phyloP scores from a whole-genome alignment of 2,329 filamentous ascomycete genomes.

The Ophiocordyceps camponoti-leonardi region DNA sequence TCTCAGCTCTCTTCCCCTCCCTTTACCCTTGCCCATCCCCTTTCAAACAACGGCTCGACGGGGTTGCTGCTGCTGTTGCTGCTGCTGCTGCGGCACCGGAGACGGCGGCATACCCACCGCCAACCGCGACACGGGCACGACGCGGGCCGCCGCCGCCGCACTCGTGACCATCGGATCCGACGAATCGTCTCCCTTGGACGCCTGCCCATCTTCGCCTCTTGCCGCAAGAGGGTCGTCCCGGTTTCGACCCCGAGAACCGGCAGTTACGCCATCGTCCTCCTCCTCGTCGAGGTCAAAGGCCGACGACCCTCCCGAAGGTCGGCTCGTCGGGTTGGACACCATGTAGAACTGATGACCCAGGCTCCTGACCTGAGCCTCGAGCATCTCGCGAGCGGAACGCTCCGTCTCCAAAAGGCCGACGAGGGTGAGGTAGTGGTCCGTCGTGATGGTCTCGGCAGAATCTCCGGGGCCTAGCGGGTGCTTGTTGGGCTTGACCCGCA shows the following conservation, averaged over 20 bases:
- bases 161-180: slow-evolving; percentile 17
- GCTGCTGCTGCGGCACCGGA: slow-evolving; percentile 6
- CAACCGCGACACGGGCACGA: slow-evolving; percentile 45
- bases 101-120: slow-evolving; percentile 22
- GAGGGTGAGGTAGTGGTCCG: slow-evolving; percentile 32
- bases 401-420: slow-evolving; percentile 37
- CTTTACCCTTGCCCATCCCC: neutral
- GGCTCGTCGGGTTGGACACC: slow-evolving; percentile 22
- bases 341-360: slow-evolving; percentile 32
- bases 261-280: slow-evolving; percentile 13
- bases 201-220: neutral
- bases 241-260: slow-evolving; percentile 15
- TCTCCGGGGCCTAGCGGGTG: slow-evolving; percentile 13
- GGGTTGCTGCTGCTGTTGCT: slow-evolving; percentile 4
- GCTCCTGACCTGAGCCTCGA: slow-evolving; percentile 38
- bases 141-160: slow-evolving; percentile 43
- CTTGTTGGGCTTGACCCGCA: slow-evolving; percentile 20
- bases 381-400: slow-evolving; percentile 32
- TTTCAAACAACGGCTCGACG: neutral
- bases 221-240: neutral
- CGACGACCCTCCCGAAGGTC: slow-evolving; percentile 19
- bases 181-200: neutral
- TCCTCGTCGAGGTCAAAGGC: slow-evolving; percentile 26
- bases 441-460: slow-evolving; percentile 14
- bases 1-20: neutral